phyloP scores from a whole-genome alignment of 768 basidiomycete species.

The Termitomyces sp. region DNA sequence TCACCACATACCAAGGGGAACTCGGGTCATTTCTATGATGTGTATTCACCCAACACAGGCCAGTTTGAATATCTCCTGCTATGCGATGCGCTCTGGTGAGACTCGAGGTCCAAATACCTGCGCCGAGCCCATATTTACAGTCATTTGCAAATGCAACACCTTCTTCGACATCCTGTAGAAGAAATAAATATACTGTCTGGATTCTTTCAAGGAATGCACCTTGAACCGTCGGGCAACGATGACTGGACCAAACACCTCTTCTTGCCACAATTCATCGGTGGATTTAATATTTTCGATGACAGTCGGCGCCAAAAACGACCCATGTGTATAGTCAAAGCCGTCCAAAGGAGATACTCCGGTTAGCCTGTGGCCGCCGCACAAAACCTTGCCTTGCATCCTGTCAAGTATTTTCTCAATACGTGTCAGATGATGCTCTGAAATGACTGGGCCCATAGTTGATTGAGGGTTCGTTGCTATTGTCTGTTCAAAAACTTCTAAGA shows the following conservation, averaged over 20 bases:
- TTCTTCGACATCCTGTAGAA: slow-evolving; percentile 50
- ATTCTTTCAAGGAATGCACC: slow-evolving; percentile 17
- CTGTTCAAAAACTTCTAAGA: background rate
- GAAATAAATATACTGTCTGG: background rate
- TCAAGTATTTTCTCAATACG: slow-evolving; percentile 56
- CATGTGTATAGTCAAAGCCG: slow-evolving; percentile 61
- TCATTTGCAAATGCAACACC: slow-evolving; percentile 67
- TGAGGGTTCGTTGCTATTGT: slow-evolving; percentile 56
- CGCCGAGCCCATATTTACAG: slow-evolving; percentile 76
- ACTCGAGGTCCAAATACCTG: slow-evolving; percentile 75
- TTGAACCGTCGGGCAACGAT: slow-evolving; percentile 50
- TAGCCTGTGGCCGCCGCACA: slow-evolving; percentile 66
- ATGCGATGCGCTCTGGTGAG: slow-evolving; percentile 73
- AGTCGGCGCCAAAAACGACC: slow-evolving; percentile 79
- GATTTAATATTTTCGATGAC: slow-evolving; percentile 53
- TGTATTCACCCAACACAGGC: slow-evolving; percentile 84
- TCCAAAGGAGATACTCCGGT: slow-evolving; percentile 58
- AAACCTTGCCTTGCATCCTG: slow-evolving; percentile 40
- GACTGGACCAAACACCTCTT: slow-evolving; percentile 87
- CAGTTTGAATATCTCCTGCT: slow-evolving; percentile 62
- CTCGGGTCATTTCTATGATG: slow-evolving; percentile 88
- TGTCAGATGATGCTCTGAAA: slow-evolving; percentile 56
- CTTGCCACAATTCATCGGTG: slow-evolving; percentile 66
- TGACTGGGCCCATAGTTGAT: slow-evolving; percentile 78
- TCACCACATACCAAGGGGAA: slow-evolving; percentile 65